phyloP scores from a whole-genome alignment of 1,284 basidiomycete genomes.

The Ganoderma leucocontextum region DNA sequence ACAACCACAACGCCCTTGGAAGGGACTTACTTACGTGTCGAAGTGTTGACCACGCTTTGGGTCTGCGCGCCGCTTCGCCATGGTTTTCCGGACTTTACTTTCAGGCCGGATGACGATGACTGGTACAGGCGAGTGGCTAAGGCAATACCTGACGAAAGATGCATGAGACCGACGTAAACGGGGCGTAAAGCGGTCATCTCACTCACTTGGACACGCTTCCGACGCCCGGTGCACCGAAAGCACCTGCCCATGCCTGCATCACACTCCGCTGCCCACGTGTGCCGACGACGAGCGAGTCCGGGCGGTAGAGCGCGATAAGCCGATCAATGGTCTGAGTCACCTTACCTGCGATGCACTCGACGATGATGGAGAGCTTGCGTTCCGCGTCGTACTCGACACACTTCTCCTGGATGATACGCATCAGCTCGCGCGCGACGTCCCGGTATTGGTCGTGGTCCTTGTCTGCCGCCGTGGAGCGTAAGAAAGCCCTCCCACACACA shows the following conservation, averaged over 20 bases:
- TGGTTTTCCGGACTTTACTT: slow-evolving; percentile 83
- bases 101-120: slow-evolving; percentile 93
- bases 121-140: slow-evolving; percentile 90
- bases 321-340: slow-evolving; percentile 91
- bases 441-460: slow-evolving; percentile 86
- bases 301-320: slow-evolving; percentile 94
- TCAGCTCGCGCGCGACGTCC: slow-evolving; percentile 87
- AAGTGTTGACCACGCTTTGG: slow-evolving; percentile 88
- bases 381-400: slow-evolving; percentile 83
- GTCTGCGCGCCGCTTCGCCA: slow-evolving; percentile 84
- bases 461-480: slow-evolving; percentile 47
- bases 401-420: slow-evolving; percentile 85
- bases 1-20: background rate
- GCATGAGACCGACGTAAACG: slow-evolving; percentile 1
- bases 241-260: slow-evolving; percentile 65
- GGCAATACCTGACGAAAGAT: slow-evolving; percentile 69
- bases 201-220: slow-evolving; percentile 71
- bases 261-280: slow-evolving; percentile 79
- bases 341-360: slow-evolving; percentile 94
- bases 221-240: slow-evolving; percentile 64
- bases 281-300: slow-evolving; percentile 94
- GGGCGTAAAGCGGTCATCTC: slow-evolving; percentile 6
- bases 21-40: slow-evolving; percentile 53
- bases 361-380: slow-evolving; percentile 88
- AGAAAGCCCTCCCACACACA: background rate